Evolutionary conservation across 371 early-diverging fungal species (phyloP).

Genomic region (Lichtheimia corymbifera): DNA sequence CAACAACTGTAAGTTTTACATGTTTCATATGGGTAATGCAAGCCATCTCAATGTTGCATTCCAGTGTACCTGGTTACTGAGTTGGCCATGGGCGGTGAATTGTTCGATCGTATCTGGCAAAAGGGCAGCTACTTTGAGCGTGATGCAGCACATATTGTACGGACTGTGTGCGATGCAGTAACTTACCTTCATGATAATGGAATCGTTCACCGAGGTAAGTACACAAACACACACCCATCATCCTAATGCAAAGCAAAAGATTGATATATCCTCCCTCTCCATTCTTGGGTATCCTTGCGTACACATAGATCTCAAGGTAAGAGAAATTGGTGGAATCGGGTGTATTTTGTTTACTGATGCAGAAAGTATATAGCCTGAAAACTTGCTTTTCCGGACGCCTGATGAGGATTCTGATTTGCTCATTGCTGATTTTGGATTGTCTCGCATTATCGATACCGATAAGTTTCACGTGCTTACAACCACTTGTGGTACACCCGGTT

Average conservation of each 20-base stretch:
- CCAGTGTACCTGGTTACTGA: slow-evolving; percentile 90
- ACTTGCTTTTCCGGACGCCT: slow-evolving; percentile 77
- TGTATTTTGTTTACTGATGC: too few species aligned
- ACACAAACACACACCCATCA: background rate
- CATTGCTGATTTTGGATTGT: slow-evolving; percentile 91
- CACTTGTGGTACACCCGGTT: slow-evolving; percentile 87
- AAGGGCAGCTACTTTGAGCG: slow-evolving; percentile 82
- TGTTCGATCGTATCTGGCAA: slow-evolving; percentile 87
- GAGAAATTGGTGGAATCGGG: background rate
- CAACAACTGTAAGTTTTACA: slow-evolving; percentile 69
- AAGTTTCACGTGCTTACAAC: slow-evolving; percentile 77
- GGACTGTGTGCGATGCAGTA: slow-evolving; percentile 75
- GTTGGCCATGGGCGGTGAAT: slow-evolving; percentile 87
- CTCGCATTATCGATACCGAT: slow-evolving; percentile 79
- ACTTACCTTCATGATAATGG: slow-evolving; percentile 83
- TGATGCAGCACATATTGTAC: slow-evolving; percentile 84
- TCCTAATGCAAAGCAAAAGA: too few species aligned
- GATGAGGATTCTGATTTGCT: slow-evolving; percentile 73
- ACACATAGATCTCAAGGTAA: slow-evolving; percentile 29
- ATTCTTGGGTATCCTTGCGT: too few species aligned
- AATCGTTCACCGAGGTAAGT: slow-evolving; percentile 85
- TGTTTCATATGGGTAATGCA: background rate
- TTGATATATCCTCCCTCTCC: too few species aligned
- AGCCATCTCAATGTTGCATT: background rate
- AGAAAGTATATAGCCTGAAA: slow-evolving; percentile 69